Base-by-base conservation (phyloP, 106 monocot species). In the Platanthera zijinensis region DNA sequence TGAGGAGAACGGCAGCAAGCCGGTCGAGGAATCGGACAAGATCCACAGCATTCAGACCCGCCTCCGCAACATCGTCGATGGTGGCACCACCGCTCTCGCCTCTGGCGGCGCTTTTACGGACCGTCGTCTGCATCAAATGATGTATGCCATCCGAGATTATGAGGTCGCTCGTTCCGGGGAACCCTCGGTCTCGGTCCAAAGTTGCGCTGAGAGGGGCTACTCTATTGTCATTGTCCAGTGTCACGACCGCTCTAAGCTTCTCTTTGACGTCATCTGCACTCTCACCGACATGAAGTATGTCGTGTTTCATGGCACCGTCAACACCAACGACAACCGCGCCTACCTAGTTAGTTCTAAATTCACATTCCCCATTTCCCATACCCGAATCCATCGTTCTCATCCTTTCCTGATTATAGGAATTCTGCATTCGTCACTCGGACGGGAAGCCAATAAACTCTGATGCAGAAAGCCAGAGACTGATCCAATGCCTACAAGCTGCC, bases 221-320 rank as follows among this genome's bases (percentile, higher is more conserved):
- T 79, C 88, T 0, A 75, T 88, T 13, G 86, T 86, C 5, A 86
- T 75, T 18, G 75, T 91, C 57, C 76, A 74, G 75, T 91, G 81
- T 17, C 83, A 78, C 66, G 92, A 92, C 68, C 75, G 92, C 57
- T 85, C 92, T 1, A 92, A 92, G 82, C 89, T 92, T 62, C 79
- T 91, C 7, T 91, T 91, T 28, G 90, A 91, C 50, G 84, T 87
- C 10, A 54, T 91, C 15, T 88, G 86, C 59, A 80, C 88, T 19
- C 82, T 91, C 21, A 87, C 88, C 5, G 88, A 91, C 54, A 78
- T 91, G 86, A 66, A 80, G 19, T 91, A 88, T 46, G 84, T 88
- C 17, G 82, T 91, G n/a, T 91, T 88, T 67, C 91, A 91, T 64
- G 92, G 86, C 7, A 92, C 79, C 3, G 77, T 92, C 8, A 49